Percentiles rank a stretch among this genome's conserved stretches.
phyloP scores from a whole-genome alignment of 208 protist species.

The Crithidia bombi region DNA sequence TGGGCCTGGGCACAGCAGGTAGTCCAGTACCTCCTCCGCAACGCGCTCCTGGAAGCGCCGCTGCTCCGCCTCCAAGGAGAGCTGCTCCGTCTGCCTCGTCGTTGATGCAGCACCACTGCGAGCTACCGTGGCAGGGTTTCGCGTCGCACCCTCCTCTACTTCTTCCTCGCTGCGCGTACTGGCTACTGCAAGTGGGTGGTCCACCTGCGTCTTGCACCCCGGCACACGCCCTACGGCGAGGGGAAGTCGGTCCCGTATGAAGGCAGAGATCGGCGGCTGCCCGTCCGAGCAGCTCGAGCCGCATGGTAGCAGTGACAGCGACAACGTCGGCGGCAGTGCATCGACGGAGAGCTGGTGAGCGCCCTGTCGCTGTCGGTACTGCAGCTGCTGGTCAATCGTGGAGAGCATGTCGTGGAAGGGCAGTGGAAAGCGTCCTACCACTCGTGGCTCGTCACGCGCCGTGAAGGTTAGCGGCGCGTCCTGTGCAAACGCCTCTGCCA shows the following conservation, averaged over 20 bases:
- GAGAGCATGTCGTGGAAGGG: slow-evolving; percentile 25
- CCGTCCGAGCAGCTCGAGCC: background rate
- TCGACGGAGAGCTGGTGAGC: slow-evolving; percentile 25
- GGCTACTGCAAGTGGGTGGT: background rate
- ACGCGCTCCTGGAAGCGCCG: slow-evolving; percentile 12
- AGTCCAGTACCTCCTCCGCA: slow-evolving; percentile 22
- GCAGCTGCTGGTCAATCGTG: slow-evolving; percentile 24
- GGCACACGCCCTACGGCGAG: slow-evolving; percentile 25
- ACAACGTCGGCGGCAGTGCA: background rate
- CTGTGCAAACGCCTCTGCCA: slow-evolving; percentile 12
- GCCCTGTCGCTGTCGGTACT: slow-evolving; percentile 30
- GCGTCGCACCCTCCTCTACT: background rate
- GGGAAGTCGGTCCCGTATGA: slow-evolving; percentile 20
- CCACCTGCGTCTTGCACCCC: slow-evolving; percentile 24
- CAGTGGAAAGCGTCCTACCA: slow-evolving; percentile 29
- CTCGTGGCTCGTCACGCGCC: slow-evolving; percentile 25
- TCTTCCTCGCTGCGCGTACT: slow-evolving; percentile 2
- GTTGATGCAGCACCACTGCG: background rate
- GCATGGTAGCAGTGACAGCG: background rate
- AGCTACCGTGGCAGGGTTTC: background rate
- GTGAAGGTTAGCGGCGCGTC: slow-evolving; percentile 36
- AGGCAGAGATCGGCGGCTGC: slow-evolving; percentile 18
- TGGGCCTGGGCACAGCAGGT: slow-evolving; percentile 11
- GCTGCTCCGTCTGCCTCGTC: background rate
- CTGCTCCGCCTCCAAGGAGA: slow-evolving; percentile 10